Evolutionary conservation across 2,329 filamentous ascomycete species (phyloP), one percentile per base, ranked within the genome.

Genomic region (Cucurbitaria berberidis): DNA sequence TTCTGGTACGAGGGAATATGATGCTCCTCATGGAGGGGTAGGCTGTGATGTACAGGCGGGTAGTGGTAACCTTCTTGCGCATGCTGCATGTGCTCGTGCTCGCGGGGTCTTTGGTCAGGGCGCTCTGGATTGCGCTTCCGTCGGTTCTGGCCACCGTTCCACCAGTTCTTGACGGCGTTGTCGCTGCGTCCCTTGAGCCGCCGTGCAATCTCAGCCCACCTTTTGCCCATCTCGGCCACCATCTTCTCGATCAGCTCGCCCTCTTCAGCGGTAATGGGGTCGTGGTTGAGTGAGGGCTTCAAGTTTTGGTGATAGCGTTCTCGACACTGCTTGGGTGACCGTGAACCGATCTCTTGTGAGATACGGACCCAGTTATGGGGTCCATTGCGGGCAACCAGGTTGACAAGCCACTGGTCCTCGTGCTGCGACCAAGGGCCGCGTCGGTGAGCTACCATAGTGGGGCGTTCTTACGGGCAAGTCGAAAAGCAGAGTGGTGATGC

Each of bases 101-200:
- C 63, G 48, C 66, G 66, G 19, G 59, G 42, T 43, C 61, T 51
- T 26, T 66, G 65, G 8, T 70, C 69, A 29, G 51, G 63, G 48
- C 67, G 69, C n/a, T 74, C 71, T 27, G 69, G 69, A 47, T 73
- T 74, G 56, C 79, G 76, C 68, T 78, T 77, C 67, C 89, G 83
- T 68, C 92, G 86, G 78, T 96, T 96, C 83, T 93, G 89, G 72
- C 89, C 90, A 44, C 93, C 92, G 72, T 96, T 96, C 90, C 90
- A 96, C 91, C 92, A 97, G 76, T 97, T 97, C 84, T 97, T 97
- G 59, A 97, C 91, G 24, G 91, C 89, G 69, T 97, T 97, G 79
- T 97, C 93, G 74, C 92, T 96, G 69, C 93, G 88, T 60, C 91
- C 91, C 48, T 88, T 84, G 18, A 97, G 82, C 40, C 86, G 82